Percentiles rank a stretch among this genome's conserved stretches.
These are phyloP conservation scores for Ogataea naganishii DNA, from an alignment of 805 yeast genomes.

Conservation along the genomic window DNA sequence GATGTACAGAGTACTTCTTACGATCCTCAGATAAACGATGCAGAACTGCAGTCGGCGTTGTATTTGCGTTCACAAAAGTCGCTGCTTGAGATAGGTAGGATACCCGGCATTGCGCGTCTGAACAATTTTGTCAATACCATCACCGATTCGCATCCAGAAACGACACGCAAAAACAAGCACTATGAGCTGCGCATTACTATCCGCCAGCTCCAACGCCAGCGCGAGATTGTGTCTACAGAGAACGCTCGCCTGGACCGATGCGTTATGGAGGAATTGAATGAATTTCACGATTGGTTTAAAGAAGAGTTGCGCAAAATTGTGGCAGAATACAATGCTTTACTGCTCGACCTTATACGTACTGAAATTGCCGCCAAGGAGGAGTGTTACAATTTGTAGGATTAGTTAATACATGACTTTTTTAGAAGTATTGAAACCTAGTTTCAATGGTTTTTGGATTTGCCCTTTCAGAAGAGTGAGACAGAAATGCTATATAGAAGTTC, in stretches of 20 bases:
- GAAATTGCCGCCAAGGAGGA: conserved; percentile 20
- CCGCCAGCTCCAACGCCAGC: conserved; percentile 23
- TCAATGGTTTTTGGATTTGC: too few relatives aligned
- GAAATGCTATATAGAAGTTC: too few relatives aligned
- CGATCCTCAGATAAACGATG: conserved; percentile 23
- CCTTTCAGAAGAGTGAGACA: too few relatives aligned
- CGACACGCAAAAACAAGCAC: conserved; percentile 21
- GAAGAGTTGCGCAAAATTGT: conserved; percentile 13
- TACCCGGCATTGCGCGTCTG: conserved; percentile 26
- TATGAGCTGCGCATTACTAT: conserved; percentile 20
- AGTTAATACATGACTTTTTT: too few relatives aligned
- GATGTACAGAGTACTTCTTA: not conserved
- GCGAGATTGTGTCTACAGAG: conserved; percentile 17
- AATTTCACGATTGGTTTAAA: conserved; percentile 25
- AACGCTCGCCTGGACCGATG: conserved; percentile 14
- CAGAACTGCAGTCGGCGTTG: conserved; percentile 22
- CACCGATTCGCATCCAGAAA: conserved; percentile 26
- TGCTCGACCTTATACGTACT: conserved; percentile 15
- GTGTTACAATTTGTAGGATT: not conserved
- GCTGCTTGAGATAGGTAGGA: conserved; percentile 16
- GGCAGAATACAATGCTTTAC: conserved; percentile 13
- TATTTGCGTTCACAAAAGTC: conserved; percentile 19
- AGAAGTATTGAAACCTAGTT: too few relatives aligned
- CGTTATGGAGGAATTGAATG: conserved; percentile 16
- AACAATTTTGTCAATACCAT: conserved; percentile 24